Evolutionary conservation across 768 basidiomycete genomes (phyloP).

Genomic region (Porpolomopsis calyptriformis): DNA sequence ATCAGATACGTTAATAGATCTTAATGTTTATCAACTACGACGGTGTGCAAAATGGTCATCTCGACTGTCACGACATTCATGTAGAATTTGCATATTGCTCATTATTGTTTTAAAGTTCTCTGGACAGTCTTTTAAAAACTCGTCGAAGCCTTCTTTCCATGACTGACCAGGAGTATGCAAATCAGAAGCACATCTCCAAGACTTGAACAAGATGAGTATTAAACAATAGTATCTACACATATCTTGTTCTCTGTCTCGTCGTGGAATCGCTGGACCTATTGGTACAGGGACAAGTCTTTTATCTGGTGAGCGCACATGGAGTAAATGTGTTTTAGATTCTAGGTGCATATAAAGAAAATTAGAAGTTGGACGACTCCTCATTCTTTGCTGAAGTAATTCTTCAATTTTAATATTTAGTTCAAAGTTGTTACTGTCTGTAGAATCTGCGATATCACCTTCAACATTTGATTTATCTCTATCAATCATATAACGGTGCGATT

Average conservation of each 20-base stretch:
- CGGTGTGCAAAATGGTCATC: conserved; percentile 23
- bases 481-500: too few species aligned
- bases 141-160: conserved; percentile 16
- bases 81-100: conserved; percentile 31
- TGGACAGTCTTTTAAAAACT: conserved; percentile 8
- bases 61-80: conserved; percentile 29
- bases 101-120: conserved; percentile 13
- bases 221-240: conserved; percentile 19
- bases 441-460: too few species aligned
- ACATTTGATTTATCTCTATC: too few species aligned
- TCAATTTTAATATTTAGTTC: too few species aligned
- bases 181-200: conserved; percentile 19
- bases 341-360: too few species aligned
- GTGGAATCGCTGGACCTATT: conserved; percentile 25
- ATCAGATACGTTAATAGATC: too few species aligned
- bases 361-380: too few species aligned
- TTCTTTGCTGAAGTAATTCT: too few species aligned
- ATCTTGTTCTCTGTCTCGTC: conserved; percentile 15
- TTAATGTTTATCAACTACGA: too few species aligned
- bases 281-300: conserved; percentile 21
- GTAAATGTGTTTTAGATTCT: not conserved
- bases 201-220: conserved; percentile 35
- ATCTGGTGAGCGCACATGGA: not conserved
- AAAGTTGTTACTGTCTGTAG: too few species aligned
- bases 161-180: not conserved